These are phyloP conservation scores for Boletus sp. DNA, from an alignment of 768 basidiomycete genomes.

Conservation along the genomic window DNA sequence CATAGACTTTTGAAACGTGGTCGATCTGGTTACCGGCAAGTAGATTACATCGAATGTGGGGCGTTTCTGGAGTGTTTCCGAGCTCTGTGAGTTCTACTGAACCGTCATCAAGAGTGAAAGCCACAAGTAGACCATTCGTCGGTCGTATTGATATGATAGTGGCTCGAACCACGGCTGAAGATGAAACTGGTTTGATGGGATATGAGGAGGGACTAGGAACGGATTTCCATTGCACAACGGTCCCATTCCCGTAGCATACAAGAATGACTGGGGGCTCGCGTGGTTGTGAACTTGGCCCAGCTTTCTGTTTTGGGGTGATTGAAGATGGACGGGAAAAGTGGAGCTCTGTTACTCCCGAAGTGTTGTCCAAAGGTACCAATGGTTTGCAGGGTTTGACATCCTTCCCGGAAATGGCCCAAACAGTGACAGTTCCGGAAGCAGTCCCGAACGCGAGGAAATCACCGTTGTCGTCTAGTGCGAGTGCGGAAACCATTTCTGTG, in stretches of 20 bases:
- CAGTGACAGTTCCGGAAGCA: slow-evolving; percentile 57
- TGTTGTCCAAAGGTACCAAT: slow-evolving; percentile 41
- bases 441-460: slow-evolving; percentile 72
- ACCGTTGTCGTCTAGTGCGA: slow-evolving; percentile 63
- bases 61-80: slow-evolving; percentile 40
- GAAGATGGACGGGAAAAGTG: slow-evolving; percentile 38
- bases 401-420: slow-evolving; percentile 55
- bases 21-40: slow-evolving; percentile 61
- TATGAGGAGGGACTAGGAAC: slow-evolving; percentile 22
- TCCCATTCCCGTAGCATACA: slow-evolving; percentile 59
- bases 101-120: slow-evolving; percentile 66
- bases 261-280: slow-evolving; percentile 34
- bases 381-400: slow-evolving; percentile 39
- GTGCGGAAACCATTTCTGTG: slow-evolving; percentile 51
- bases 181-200: slow-evolving; percentile 45
- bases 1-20: slow-evolving; percentile 50
- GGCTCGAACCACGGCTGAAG: slow-evolving; percentile 44
- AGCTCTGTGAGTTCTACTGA: slow-evolving; percentile 60
- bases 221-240: slow-evolving; percentile 51
- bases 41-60: slow-evolving; percentile 48
- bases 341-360: slow-evolving; percentile 53
- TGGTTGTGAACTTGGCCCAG: slow-evolving; percentile 11
- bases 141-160: slow-evolving; percentile 49
- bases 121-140: slow-evolving; percentile 48
- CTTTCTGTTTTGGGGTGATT: slow-evolving; percentile 14